These are phyloP conservation scores for Cordyceps cateniannulata DNA, from an alignment of 2,329 filamentous ascomycete species.

Conservation along the genomic window DNA sequence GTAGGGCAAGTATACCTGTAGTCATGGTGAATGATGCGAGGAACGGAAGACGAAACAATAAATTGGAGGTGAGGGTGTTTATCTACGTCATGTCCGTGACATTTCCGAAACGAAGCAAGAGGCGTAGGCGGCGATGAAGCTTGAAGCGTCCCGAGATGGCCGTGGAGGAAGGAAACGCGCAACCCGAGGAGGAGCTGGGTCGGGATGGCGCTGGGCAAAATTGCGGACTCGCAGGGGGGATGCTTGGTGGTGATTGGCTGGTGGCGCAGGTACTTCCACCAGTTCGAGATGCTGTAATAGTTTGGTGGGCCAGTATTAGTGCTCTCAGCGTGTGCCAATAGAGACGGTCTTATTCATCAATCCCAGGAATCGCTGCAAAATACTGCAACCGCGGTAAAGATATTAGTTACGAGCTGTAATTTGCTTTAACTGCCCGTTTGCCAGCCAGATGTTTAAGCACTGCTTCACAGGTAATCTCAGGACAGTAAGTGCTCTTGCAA, in stretches of 20 bases:
- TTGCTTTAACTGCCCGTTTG: not conserved
- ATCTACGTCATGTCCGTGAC: constrained; percentile 5
- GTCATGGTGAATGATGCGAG: constrained; percentile 18
- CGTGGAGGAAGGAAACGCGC: constrained; percentile 8
- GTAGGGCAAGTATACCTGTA: constrained; percentile 17
- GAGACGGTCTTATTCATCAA: not conserved
- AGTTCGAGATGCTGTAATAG: not conserved
- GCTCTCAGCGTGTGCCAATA: not conserved
- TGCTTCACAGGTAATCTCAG: too few species aligned
- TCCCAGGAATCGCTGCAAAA: not conserved
- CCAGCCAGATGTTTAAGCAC: too few species aligned
- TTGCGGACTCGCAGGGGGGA: constrained; percentile 2
- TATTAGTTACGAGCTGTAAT: not conserved
- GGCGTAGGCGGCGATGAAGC: not conserved
- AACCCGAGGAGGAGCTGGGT: constrained; percentile 8
- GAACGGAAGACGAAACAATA: not conserved
- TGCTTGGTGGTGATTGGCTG: not conserved
- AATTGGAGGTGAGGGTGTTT: not conserved
- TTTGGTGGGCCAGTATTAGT: not conserved
- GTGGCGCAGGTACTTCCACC: not conserved
- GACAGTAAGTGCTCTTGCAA: too few species aligned
- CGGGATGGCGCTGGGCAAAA: constrained; percentile 2
- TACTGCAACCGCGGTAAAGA: not conserved
- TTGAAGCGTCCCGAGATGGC: constrained; percentile 3
- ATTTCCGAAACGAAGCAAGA: not conserved